Percentiles rank a stretch among this genome's conserved stretches.
Conservation (phyloP, 768 basidiomycete genomes). For the Xanthoconium purpureum region DNA sequence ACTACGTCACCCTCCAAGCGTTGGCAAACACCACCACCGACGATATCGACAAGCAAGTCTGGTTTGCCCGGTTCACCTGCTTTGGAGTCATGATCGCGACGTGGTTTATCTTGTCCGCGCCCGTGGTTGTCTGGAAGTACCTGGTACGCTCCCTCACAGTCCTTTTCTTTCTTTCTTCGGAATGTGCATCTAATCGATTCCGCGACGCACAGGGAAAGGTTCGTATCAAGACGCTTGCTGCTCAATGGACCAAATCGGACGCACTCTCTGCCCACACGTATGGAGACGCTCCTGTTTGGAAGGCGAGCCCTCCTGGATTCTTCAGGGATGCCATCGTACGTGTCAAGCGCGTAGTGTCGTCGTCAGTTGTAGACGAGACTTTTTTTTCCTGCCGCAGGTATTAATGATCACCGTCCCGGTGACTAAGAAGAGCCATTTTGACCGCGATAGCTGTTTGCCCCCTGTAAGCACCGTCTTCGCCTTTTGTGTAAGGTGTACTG, state of each 20-base stretch:
- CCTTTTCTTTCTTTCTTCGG: background rate
- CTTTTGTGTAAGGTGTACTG: background rate
- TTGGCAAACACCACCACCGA: conserved; percentile 4
- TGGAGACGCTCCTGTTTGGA: conserved; percentile 39
- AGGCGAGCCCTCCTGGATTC: conserved; percentile 39
- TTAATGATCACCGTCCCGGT: conserved; percentile 39
- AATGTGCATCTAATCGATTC: background rate
- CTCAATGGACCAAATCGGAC: conserved; percentile 42
- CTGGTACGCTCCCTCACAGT: conserved; percentile 28
- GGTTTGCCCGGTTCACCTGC: conserved; percentile 37
- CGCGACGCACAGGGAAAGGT: conserved; percentile 38
- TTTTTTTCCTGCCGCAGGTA: conserved; percentile 26
- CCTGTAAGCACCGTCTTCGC: conserved; percentile 30
- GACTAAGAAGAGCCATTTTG: conserved; percentile 34
- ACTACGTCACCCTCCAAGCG: conserved; percentile 31
- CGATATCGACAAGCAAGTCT: conserved; percentile 19
- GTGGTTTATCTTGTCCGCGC: conserved; percentile 38
- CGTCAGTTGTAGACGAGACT: background rate
- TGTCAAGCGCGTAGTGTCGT: conserved; percentile 1
- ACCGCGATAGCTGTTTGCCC: conserved; percentile 42
- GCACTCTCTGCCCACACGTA: conserved; percentile 23
- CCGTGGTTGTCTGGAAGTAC: conserved; percentile 47
- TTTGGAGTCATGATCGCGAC: conserved; percentile 39
- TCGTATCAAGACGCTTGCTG: conserved; percentile 37
- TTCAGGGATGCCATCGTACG: conserved; percentile 37